phyloP scores from a whole-genome alignment of 208 protist genomes.

The Phytomonas sp. region DNA sequence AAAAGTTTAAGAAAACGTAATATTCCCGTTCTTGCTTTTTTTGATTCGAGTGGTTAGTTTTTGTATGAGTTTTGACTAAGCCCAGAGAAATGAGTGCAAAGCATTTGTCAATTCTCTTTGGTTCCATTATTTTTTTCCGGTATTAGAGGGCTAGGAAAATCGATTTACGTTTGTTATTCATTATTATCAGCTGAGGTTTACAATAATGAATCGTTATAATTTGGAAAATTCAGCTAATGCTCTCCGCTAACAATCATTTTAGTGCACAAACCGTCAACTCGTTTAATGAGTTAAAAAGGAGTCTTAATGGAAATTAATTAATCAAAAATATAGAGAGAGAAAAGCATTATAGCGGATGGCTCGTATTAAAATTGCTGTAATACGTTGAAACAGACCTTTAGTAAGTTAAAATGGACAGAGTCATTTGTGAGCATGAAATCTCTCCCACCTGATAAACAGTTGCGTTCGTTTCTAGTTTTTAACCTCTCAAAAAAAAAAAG shows the following conservation, averaged over 20 bases:
- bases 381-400: background rate
- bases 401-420: background rate
- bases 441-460: background rate
- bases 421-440: background rate
- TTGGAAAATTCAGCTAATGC: background rate
- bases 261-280: background rate
- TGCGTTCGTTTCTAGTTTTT: background rate
- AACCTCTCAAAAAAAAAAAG: background rate
- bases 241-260: background rate
- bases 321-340: background rate
- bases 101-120: background rate
- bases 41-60: background rate
- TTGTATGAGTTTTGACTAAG: background rate
- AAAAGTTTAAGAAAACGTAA: background rate
- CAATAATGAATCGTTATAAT: background rate
- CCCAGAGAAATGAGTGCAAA: background rate
- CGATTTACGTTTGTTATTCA: background rate
- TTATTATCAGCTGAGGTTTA: background rate
- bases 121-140: background rate
- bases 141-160: background rate
- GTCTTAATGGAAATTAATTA: background rate
- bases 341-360: background rate
- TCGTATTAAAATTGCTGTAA: background rate
- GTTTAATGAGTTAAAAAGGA: background rate
- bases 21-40: background rate